Evolutionary conservation across 2,329 filamentous ascomycete species (phyloP), one percentile per base, ranked within the genome.

Genomic region (Alternaria sp.): DNA sequence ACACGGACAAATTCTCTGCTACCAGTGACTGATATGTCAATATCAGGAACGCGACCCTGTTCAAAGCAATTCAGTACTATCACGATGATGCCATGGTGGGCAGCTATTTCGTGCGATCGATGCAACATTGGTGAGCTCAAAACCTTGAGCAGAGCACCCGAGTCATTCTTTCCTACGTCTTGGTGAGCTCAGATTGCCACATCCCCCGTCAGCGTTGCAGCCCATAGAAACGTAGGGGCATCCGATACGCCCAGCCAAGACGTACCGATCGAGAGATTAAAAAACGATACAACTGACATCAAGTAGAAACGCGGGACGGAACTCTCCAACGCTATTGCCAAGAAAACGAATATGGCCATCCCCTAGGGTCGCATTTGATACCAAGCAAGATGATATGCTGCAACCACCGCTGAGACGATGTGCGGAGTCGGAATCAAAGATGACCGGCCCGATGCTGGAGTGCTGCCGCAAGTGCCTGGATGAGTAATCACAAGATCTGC

Each of bases 61-160:
- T 18, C 18, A 18, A 18, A 18, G 18, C 18, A 18, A 18, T 18
- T 18, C 2, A 27, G 25, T 27, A 27, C 0, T 27, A 27, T 27
- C 25, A 27, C 25, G 25, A 27, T 7, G 25, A 27, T 27, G 25
- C 25, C 25, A 27, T 27, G 25, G 25, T 27, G 25, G 2, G 2
- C 25, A 27, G 25, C 2, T 8, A 2, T 2, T 27, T 27, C 0
- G 25, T 27, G 25, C 6, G 25, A 27, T 0, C 0, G 25, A 0
- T 27, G 25, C 6, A 27, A 2, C 0, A 27, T 27, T 27, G 25
- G 2, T 27, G 25, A 27, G 6, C 2, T 27, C 25, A 2, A 7
- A 27, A 27, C 6, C 25, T 27, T 27, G 25, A 27, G 25, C 25
- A 27, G 25, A 27, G 25, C 25, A 27, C 25, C 8, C 25, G 7